phyloP scores from a whole-genome alignment of 2,329 filamentous ascomycete species.

The Aspergillus sclerotialis region DNA sequence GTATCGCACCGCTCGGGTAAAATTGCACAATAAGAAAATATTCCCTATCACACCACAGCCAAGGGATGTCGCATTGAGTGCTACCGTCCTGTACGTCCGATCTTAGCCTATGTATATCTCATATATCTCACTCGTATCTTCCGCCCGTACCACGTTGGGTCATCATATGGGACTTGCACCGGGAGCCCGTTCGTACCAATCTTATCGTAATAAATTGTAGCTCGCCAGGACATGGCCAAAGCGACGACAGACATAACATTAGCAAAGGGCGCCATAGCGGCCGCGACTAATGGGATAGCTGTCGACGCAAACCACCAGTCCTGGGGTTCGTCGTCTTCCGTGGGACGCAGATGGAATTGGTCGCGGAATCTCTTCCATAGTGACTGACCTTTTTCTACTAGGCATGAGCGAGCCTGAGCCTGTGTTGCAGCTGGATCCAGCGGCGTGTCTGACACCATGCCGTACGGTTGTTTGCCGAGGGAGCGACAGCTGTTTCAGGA shows the following conservation, averaged over 20 bases:
- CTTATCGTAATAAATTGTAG: constrained; percentile 40
- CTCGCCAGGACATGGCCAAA: constrained; percentile 71
- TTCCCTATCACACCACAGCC: constrained; percentile 72
- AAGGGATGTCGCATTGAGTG: constrained; percentile 71
- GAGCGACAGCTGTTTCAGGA: no score
- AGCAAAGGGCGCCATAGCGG: constrained; percentile 76
- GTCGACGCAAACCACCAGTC: constrained; percentile 48
- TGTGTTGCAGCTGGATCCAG: no score
- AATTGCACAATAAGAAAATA: constrained; percentile 76
- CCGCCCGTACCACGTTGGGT: constrained; percentile 76
- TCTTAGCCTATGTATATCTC: no score
- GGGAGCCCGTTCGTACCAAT: constrained; percentile 41
- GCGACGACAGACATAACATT: constrained; percentile 84
- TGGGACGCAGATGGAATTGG: constrained; percentile 28
- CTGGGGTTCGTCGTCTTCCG: constrained; percentile 37
- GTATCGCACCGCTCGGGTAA: constrained; percentile 73
- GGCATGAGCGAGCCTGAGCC: no score
- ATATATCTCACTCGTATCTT: no score
- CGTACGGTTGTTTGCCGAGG: no score
- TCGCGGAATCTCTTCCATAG: constrained; percentile 14
- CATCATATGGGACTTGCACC: constrained; percentile 50
- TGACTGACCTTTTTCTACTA: no score
- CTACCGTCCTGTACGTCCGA: no score
- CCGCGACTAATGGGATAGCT: constrained; percentile 68
- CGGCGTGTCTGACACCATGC: no score